Conservation (phyloP, 352 stramenopile genomes). For the Phytophthora macrochlamydospora region DNA sequence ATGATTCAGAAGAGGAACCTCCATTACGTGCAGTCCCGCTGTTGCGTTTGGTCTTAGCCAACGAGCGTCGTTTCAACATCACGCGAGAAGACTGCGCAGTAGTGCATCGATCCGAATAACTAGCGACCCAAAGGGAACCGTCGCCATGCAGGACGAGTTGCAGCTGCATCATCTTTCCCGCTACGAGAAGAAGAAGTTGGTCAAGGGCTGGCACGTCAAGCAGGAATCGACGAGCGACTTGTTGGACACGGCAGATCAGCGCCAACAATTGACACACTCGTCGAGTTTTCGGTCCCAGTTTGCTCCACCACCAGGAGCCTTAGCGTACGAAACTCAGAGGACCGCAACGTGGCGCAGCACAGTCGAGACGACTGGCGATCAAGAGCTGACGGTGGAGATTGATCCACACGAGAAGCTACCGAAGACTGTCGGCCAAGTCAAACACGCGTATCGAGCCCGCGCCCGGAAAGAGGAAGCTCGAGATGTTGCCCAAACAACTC, state of each 20-base stretch:
- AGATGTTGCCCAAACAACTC: conserved; percentile 20
- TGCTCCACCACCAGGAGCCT: conserved; percentile 17
- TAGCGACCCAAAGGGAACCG: conserved; percentile 2
- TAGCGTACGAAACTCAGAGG: conserved; percentile 19
- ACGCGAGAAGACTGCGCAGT: conserved; percentile 8
- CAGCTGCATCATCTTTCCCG: conserved; percentile 29
- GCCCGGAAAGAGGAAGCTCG: conserved; percentile 38
- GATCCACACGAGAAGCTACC: conserved; percentile 17
- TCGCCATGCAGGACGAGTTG: conserved; percentile 24
- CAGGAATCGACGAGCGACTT: conserved; percentile 1
- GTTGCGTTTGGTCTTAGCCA: conserved; percentile 4
- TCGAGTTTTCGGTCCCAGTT: conserved; percentile 22
- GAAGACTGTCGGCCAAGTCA: conserved; percentile 50
- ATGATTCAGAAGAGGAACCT: background rate
- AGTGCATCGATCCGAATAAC: conserved; percentile 14
- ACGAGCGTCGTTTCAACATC: conserved; percentile 26
- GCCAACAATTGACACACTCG: background rate
- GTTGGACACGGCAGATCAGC: background rate
- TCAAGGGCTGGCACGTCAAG: conserved; percentile 37
- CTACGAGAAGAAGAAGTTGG: conserved; percentile 42
- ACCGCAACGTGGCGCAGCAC: conserved; percentile 17
- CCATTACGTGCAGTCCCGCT: conserved; percentile 3
- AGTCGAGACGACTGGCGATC: background rate
- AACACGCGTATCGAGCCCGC: conserved; percentile 43
- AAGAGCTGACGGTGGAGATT: background rate